phyloP scores from a whole-genome alignment of 495 filamentous ascomycete species.

The Penicillium coprophilum region DNA sequence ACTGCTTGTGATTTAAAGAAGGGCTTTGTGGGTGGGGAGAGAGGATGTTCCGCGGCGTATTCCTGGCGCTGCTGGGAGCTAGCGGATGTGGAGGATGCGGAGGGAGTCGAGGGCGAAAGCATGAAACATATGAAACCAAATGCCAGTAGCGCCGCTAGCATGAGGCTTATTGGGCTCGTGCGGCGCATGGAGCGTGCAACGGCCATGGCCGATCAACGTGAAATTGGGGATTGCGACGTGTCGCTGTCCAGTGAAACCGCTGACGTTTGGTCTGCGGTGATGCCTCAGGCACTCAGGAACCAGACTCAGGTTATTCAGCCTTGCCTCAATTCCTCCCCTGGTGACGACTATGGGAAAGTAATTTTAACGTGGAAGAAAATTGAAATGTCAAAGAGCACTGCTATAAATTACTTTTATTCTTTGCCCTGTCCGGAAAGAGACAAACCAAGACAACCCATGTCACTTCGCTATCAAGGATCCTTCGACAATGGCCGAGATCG shows the following conservation, averaged over 20 bases:
- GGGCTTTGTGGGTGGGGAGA: slow-evolving; percentile 82
- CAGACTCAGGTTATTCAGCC: background rate
- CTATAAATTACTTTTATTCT: background rate
- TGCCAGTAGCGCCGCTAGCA: slow-evolving; percentile 59
- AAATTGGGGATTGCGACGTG: slow-evolving; percentile 3
- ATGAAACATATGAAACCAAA: slow-evolving; percentile 68
- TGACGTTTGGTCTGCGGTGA: background rate
- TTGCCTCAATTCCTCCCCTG: slow-evolving; percentile 1
- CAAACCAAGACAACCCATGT: background rate
- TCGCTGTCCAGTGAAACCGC: slow-evolving; percentile 4
- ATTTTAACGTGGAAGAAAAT: background rate
- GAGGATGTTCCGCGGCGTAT: slow-evolving; percentile 65
- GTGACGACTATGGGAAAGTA: background rate
- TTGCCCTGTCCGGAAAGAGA: slow-evolving; percentile 18
- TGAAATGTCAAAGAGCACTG: background rate
- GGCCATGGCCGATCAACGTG: slow-evolving; percentile 42
- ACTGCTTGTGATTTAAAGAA: slow-evolving; percentile 65
- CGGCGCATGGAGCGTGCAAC: slow-evolving; percentile 61
- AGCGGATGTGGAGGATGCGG: slow-evolving; percentile 36
- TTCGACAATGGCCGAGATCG: background rate
- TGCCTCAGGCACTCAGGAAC: slow-evolving; percentile 23
- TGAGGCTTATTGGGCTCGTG: slow-evolving; percentile 64
- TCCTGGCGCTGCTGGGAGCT: slow-evolving; percentile 51
- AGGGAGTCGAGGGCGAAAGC: slow-evolving; percentile 47
- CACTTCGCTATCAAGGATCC: slow-evolving; percentile 4